A percentile compares a stretch with the other conserved stretches of the same genome.
Conservation (phyloP, 2,329 filamentous ascomycete genomes). For the Teratosphaeria epicoccoides region DNA sequence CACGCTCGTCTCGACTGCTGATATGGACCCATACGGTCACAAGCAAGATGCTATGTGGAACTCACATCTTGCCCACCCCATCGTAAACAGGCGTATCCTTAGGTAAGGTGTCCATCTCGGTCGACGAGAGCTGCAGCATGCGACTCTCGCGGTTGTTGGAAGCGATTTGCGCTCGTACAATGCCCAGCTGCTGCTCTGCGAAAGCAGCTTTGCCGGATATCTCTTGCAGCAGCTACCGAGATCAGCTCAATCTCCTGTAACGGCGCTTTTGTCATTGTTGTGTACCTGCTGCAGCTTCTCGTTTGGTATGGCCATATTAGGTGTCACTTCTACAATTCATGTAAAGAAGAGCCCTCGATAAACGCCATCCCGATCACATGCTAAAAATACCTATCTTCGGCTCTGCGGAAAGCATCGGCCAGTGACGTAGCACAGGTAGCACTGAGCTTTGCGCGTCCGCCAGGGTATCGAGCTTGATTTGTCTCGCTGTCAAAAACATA, state of each 20-base stretch:
- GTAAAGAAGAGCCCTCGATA: neutral
- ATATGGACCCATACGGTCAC: neutral
- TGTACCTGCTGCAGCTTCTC: slow-evolving; percentile 85
- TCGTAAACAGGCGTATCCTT: slow-evolving; percentile 75
- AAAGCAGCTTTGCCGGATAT: slow-evolving; percentile 82
- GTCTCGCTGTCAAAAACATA: neutral
- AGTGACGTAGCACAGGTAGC: neutral
- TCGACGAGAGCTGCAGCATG: slow-evolving; percentile 75
- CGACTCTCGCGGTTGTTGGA: slow-evolving; percentile 82
- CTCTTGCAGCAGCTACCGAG: slow-evolving; percentile 70
- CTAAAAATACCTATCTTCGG: neutral
- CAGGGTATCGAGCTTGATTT: neutral
- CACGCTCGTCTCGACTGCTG: neutral
- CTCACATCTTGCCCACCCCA: slow-evolving; percentile 90
- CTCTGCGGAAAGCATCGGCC: neutral
- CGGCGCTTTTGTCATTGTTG: neutral
- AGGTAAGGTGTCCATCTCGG: slow-evolving; percentile 69
- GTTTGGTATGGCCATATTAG: slow-evolving; percentile 77
- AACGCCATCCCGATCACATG: neutral
- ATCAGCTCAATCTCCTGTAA: neutral
- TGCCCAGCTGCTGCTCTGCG: slow-evolving; percentile 82
- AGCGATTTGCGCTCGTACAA: slow-evolving; percentile 74
- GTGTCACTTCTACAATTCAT: neutral
- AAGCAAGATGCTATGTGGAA: neutral
- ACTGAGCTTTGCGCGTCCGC: no score